phyloP scores from a whole-genome alignment of 768 basidiomycete species.

The Collybia sp. region DNA sequence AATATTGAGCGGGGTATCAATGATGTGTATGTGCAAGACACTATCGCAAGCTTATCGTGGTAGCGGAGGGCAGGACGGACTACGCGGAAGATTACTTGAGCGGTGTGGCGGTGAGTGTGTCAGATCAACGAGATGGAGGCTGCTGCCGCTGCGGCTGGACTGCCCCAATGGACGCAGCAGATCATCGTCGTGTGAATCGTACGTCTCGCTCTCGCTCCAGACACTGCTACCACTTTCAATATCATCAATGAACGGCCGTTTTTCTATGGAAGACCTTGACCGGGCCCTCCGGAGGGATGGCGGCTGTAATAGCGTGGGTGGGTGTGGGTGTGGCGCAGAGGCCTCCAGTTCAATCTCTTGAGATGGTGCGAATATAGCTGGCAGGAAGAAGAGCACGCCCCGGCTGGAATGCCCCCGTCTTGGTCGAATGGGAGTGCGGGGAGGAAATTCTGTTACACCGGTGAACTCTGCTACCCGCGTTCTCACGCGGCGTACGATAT shows the following conservation, averaged over 20 bases:
- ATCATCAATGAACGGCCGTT: conserved; percentile 32
- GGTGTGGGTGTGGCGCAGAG: conserved; percentile 18
- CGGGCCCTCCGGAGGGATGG: conserved; percentile 16
- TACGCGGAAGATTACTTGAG: conserved; percentile 6
- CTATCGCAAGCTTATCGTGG: conserved; percentile 9
- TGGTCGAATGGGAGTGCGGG: conserved; percentile 44
- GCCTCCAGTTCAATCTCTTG: conserved; percentile 41
- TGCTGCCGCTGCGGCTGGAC: conserved; percentile 8
- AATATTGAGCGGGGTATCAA: no score
- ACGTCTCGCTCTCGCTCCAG: no score
- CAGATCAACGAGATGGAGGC: conserved; percentile 14
- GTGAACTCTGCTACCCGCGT: conserved; percentile 50
- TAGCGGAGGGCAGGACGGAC: conserved; percentile 12
- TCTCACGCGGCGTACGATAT: conserved; percentile 51
- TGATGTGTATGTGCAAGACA: no score
- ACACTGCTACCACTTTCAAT: conserved; percentile 22
- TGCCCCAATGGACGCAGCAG: conserved; percentile 1
- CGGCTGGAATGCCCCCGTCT: conserved; percentile 43
- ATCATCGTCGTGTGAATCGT: conserved; percentile 10
- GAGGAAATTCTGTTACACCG: conserved; percentile 30
- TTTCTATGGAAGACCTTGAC: conserved; percentile 35
- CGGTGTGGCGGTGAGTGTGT: conserved; percentile 14
- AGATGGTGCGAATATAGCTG: conserved; percentile 65
- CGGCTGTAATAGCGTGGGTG: conserved; percentile 17
- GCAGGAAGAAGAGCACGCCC: conserved; percentile 77